Percentiles rank a stretch among this genome's conserved stretches.
Conservation (phyloP, 2,329 filamentous ascomycete species). For the Colletotrichum orbiculare region DNA sequence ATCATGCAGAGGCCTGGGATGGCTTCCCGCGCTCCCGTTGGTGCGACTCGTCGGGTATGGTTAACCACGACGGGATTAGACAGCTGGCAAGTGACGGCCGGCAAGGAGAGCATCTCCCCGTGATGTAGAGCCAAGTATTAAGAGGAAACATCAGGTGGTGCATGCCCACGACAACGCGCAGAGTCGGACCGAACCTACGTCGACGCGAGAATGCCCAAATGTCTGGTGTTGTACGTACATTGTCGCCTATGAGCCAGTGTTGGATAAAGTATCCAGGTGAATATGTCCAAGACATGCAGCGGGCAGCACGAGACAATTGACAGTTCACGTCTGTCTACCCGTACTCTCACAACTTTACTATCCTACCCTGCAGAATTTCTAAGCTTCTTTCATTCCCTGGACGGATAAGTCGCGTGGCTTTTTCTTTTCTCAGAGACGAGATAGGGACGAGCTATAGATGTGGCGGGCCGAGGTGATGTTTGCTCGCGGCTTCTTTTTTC, state of each 20-base stretch:
- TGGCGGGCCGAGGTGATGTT: conserved; percentile 8
- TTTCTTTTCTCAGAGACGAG: not conserved
- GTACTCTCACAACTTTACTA: too few relatives aligned
- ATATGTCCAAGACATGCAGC: conserved; percentile 13
- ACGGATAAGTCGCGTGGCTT: conserved; percentile 18
- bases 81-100: too few relatives aligned
- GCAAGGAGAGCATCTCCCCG: too few relatives aligned
- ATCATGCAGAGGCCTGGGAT: conserved; percentile 28
- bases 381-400: not conserved
- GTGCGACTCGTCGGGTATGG: not conserved
- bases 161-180: conserved; percentile 11
- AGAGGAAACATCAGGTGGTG: not conserved
- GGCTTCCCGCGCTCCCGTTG: conserved; percentile 15
- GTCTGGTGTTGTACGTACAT: too few relatives aligned
- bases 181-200: not conserved
- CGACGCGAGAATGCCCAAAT: too few relatives aligned
- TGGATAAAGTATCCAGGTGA: not conserved
- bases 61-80: not conserved
- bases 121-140: too few relatives aligned
- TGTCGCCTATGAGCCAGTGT: too few relatives aligned
- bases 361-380: not conserved
- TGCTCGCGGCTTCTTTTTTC: not conserved
- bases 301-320: conserved; percentile 1
- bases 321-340: too few relatives aligned
- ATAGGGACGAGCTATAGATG: not conserved